Percentiles rank a stretch among this genome's conserved stretches.
Conservation (phyloP, 768 basidiomycete genomes). For the Russula sp. region DNA sequence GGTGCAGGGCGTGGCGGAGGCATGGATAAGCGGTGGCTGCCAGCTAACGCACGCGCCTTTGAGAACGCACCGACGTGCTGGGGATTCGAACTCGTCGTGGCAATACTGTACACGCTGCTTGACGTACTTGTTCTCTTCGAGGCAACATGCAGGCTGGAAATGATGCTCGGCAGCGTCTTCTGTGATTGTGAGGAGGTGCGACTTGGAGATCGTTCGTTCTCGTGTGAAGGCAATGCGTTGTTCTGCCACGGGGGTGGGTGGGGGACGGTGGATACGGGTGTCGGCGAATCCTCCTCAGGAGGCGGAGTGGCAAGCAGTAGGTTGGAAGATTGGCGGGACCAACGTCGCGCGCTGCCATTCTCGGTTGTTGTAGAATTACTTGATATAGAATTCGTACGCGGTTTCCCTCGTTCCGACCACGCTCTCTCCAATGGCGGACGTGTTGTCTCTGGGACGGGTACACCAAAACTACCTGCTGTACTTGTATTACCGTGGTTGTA, state of each 20-base stretch:
- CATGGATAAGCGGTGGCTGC: slow-evolving; percentile 54
- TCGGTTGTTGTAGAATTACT: slow-evolving; percentile 20
- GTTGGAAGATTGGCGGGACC: slow-evolving; percentile 38
- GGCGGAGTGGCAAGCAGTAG: slow-evolving; percentile 58
- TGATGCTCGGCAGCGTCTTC: slow-evolving; percentile 24
- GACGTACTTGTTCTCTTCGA: slow-evolving; percentile 37
- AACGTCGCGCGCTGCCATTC: slow-evolving; percentile 34
- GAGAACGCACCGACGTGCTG: slow-evolving; percentile 36
- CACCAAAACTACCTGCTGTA: slow-evolving; percentile 40
- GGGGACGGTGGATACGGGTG: slow-evolving; percentile 41
- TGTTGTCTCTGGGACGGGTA: slow-evolving; percentile 25
- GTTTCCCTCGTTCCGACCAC: slow-evolving; percentile 29
- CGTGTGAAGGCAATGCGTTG: slow-evolving; percentile 26
- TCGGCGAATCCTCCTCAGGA: slow-evolving; percentile 60
- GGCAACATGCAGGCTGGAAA: slow-evolving; percentile 21
- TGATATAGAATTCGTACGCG: slow-evolving; percentile 26
- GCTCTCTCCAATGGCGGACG: slow-evolving; percentile 22
- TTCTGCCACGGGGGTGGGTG: slow-evolving; percentile 25
- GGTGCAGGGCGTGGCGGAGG: slow-evolving; percentile 76
- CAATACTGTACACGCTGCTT: slow-evolving; percentile 43
- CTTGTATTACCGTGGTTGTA: slow-evolving; percentile 39
- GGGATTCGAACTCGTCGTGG: slow-evolving; percentile 35
- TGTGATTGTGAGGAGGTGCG: slow-evolving; percentile 37
- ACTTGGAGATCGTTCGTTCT: slow-evolving; percentile 25
- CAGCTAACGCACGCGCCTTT: slow-evolving; percentile 32